These are phyloP conservation scores for Suhomyces atakaporum DNA, from an alignment of 1,139 yeast species.

Conservation along the genomic window DNA sequence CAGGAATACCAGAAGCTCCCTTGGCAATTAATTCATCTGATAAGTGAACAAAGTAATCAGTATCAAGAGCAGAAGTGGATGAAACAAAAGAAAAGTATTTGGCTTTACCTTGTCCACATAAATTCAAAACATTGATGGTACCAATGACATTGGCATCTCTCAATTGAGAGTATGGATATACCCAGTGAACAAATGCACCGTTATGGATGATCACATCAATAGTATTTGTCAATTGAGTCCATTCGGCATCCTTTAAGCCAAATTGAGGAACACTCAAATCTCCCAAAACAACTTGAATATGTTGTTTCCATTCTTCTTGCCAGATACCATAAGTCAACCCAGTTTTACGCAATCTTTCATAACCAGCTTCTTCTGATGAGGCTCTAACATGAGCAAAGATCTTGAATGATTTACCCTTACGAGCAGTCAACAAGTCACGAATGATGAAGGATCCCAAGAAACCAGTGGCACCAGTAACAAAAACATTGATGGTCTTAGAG, in stretches of 20 bases:
- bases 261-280: conserved; percentile 72
- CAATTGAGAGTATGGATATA: conserved; percentile 85
- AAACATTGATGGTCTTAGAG: conserved; percentile 57
- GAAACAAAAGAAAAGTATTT: conserved; percentile 90
- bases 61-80: conserved; percentile 90
- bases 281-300: conserved; percentile 77
- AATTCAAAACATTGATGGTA: conserved; percentile 78
- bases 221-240: conserved; percentile 57
- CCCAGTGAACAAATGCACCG: conserved; percentile 99
- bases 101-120: conserved; percentile 79
- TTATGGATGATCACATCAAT: conserved; percentile 90
- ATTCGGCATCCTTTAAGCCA: conserved; percentile 61
- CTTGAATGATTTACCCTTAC: conserved; percentile 46
- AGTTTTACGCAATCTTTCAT: conserved; percentile 75
- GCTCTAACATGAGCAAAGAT: conserved; percentile 94
- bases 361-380: conserved; percentile 60
- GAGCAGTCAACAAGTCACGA: conserved; percentile 64
- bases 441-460: conserved; percentile 90
- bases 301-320: conserved; percentile 60
- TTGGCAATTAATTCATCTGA: conserved; percentile 68
- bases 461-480: conserved; percentile 95
- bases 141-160: conserved; percentile 93
- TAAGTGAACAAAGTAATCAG: conserved; percentile 72
- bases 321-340: conserved; percentile 85
- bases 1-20: conserved; percentile 75